phyloP scores from a whole-genome alignment of 169 alveolate species.

The Plasmodium sp. region DNA sequence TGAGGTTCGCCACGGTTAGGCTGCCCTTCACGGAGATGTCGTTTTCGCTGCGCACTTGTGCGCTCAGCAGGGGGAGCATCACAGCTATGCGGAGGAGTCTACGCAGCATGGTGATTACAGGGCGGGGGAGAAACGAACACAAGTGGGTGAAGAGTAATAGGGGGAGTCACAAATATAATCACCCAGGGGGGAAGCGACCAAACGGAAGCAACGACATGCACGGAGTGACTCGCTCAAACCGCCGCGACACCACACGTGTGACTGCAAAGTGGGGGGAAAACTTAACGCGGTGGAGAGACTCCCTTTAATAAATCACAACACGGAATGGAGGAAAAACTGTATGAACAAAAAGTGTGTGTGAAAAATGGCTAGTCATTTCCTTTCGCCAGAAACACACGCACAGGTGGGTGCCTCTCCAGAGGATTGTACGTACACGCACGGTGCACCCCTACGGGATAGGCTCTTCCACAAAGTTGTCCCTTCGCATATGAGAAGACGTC shows the following conservation, averaged over 20 bases:
- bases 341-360: neutral
- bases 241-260: neutral
- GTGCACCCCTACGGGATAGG: neutral
- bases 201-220: neutral
- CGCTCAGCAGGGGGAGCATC: neutral
- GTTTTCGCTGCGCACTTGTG: neutral
- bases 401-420: neutral
- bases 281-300: neutral
- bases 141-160: neutral
- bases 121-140: neutral
- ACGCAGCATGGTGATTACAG: neutral
- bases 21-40: slow-evolving; percentile 32
- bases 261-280: neutral
- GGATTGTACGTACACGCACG: neutral
- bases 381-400: neutral
- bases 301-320: neutral
- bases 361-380: neutral
- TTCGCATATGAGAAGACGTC: neutral
- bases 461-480: neutral
- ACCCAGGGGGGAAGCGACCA: neutral
- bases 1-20: slow-evolving; percentile 49
- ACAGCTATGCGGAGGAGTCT: neutral
- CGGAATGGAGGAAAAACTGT: neutral
- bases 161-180: neutral
- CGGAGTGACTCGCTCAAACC: neutral